Evolutionary conservation across 345 rosid species (phyloP).

Genomic region (Hirschfeldia incana): DNA sequence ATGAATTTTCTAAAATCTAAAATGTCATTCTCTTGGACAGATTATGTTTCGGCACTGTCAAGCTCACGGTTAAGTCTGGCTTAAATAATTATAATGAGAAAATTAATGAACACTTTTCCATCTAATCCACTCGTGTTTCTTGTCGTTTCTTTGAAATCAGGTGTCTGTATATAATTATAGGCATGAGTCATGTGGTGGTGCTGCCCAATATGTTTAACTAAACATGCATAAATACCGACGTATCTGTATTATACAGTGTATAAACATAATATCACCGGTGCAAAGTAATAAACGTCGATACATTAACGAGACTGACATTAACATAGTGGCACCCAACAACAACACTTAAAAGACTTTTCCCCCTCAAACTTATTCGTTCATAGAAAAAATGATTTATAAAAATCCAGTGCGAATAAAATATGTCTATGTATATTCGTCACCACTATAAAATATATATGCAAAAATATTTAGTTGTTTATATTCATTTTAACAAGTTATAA

Average conservation of each 20-base stretch:
- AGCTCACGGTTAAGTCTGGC: slow-evolving; percentile 22
- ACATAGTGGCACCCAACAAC: not conserved
- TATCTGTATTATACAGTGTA: not conserved
- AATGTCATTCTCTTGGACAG: slow-evolving; percentile 20
- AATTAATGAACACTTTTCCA: slow-evolving; percentile 20
- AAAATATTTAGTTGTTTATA: not conserved
- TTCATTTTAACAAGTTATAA: not conserved
- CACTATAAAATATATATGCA: not conserved
- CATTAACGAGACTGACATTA: not conserved
- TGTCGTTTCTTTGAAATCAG: slow-evolving; percentile 9
- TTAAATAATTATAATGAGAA: not conserved
- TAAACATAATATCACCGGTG: not conserved
- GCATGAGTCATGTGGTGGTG: not conserved
- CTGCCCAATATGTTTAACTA: not conserved
- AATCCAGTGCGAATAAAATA: not conserved
- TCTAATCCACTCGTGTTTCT: slow-evolving; percentile 31
- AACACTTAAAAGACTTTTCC: not conserved
- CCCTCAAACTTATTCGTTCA: not conserved
- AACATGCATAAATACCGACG: not conserved
- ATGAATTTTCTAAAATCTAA: slow-evolving; percentile 13
- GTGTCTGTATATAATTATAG: not conserved
- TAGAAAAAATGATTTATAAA: not conserved
- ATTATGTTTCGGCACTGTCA: slow-evolving; percentile 28
- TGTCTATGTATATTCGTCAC: not conserved
- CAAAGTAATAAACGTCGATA: not conserved